phyloP scores from a whole-genome alignment of 768 basidiomycete genomes.

The Tephrocybe sp. region DNA sequence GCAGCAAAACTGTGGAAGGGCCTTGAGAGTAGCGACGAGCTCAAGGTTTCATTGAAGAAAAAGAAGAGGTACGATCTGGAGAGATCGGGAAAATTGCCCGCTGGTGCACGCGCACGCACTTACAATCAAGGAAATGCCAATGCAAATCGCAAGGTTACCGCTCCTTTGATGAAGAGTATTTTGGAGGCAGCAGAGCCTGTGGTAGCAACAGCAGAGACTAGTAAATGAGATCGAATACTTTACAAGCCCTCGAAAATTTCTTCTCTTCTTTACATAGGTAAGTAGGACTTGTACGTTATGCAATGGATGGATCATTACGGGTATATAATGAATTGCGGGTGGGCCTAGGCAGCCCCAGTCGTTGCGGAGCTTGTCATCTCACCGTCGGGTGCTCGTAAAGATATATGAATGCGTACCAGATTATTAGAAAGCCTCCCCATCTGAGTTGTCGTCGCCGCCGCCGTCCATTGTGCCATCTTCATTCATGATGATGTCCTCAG shows the following conservation, averaged over 20 bases:
- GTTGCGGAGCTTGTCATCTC: too few species aligned
- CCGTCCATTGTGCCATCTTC: constrained; percentile 63
- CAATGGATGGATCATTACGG: too few species aligned
- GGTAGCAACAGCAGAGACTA: neutral
- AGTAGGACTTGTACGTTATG: too few species aligned
- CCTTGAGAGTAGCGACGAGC: constrained; percentile 52
- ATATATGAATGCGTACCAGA: too few species aligned
- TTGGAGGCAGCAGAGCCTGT: constrained; percentile 37
- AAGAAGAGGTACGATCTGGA: constrained; percentile 40
- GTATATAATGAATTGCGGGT: too few species aligned
- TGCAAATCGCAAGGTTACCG: constrained; percentile 65
- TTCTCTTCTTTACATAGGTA: too few species aligned
- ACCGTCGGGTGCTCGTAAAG: too few species aligned
- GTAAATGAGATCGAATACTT: too few species aligned
- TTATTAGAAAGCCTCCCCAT: constrained; percentile 19
- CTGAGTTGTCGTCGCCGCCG: constrained; percentile 28
- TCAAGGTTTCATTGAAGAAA: constrained; percentile 50
- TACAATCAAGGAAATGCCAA: constrained; percentile 68
- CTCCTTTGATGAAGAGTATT: constrained; percentile 63
- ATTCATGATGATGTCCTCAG: constrained; percentile 46
- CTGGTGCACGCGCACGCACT: constrained; percentile 40
- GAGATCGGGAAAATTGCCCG: constrained; percentile 31
- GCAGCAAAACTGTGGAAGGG: constrained; percentile 54
- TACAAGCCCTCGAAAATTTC: too few species aligned
- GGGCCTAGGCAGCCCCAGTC: too few species aligned